Conservation (phyloP, 164 flowering plant genomes). For the Taxillus chinensis region DNA sequence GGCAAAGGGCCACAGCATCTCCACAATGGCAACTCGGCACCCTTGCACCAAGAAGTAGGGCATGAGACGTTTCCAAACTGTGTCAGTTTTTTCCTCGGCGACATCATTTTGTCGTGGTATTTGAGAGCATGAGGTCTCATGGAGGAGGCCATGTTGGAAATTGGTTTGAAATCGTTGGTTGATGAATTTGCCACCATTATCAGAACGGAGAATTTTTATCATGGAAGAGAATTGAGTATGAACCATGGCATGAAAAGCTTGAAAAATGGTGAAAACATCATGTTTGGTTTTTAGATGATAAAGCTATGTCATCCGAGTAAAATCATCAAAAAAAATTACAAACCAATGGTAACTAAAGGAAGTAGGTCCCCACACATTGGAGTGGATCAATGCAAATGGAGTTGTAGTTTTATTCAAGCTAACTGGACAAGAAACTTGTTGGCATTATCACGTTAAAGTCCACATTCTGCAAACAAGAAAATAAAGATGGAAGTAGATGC, state of each 20-base stretch:
- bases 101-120: background rate
- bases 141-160: background rate
- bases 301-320: background rate
- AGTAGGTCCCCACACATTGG: background rate
- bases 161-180: background rate
- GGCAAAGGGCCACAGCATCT: background rate
- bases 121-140: background rate
- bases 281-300: background rate
- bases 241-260: background rate
- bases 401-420: background rate
- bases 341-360: background rate
- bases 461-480: background rate
- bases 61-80: constrained; percentile 2
- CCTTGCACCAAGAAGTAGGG: background rate
- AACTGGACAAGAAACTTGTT: background rate
- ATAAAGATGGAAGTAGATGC: constrained; percentile 4
- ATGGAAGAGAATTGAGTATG: background rate
- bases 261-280: background rate
- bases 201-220: background rate
- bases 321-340: background rate
- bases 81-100: background rate
- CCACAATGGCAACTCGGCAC: background rate
- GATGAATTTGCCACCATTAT: background rate
- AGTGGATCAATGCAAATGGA: background rate
- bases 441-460: background rate